These are phyloP conservation scores for Primulina tabacum DNA, from an alignment of 257 asterid species.

Conservation along the genomic window DNA sequence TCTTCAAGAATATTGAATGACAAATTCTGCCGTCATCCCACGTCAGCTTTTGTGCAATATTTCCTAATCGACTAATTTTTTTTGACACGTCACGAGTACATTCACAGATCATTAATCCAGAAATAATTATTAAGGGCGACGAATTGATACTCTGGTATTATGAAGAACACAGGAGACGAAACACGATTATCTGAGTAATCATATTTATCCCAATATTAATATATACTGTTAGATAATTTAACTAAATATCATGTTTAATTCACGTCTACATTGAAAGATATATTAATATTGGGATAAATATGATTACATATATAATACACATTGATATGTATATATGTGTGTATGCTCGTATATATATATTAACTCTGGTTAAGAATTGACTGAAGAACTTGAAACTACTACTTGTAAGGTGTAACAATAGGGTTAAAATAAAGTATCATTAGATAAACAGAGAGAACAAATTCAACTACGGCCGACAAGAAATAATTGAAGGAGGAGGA, in stretches of 20 bases:
- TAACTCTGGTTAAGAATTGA: not conserved
- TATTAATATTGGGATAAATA: too few species aligned
- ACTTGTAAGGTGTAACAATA: not conserved
- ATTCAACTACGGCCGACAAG: slow-evolving; percentile 22
- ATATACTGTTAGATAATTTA: too few species aligned
- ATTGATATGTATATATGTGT: too few species aligned
- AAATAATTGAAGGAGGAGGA: slow-evolving; percentile 19
- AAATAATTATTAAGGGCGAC: not conserved
- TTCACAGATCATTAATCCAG: not conserved
- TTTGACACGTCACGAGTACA: not conserved
- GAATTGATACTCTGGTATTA: not conserved
- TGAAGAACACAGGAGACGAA: not conserved
- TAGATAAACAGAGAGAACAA: too few species aligned
- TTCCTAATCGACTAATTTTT: not conserved
- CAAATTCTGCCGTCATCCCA: slow-evolving; percentile 20
- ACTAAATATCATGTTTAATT: too few species aligned
- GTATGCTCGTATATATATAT: too few species aligned
- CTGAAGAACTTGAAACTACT: too few species aligned
- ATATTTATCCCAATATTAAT: not conserved
- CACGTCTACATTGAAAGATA: too few species aligned
- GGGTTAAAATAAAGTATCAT: too few species aligned
- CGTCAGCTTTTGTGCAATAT: slow-evolving; percentile 5
- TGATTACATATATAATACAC: too few species aligned
- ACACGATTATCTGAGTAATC: not conserved
- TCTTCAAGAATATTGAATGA: not conserved